These are phyloP conservation scores for baker's yeast (Saccharomyces cerevisiae) DNA, from an alignment of 805 yeast genomes.

Conservation along the genomic window DNA sequence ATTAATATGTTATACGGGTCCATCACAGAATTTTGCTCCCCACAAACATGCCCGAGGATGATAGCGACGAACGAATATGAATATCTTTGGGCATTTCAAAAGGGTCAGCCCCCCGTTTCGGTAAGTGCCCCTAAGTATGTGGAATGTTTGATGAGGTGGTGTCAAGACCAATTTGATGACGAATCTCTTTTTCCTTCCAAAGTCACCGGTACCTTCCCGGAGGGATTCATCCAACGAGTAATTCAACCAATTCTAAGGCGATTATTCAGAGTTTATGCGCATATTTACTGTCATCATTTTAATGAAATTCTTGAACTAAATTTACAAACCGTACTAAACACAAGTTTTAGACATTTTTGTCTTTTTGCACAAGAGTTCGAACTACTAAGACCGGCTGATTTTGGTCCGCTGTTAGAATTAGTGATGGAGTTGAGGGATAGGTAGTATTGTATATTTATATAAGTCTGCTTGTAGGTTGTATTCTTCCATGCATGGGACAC, in stretches of 20 bases:
- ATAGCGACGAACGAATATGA: conserved; percentile 96
- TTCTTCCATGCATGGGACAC: neutral
- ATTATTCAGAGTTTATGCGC: conserved; percentile 90
- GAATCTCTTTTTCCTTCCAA: conserved; percentile 85
- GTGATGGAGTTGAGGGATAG: conserved; percentile 41
- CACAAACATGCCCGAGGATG: conserved; percentile 92
- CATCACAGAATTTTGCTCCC: conserved; percentile 93
- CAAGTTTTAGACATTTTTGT: conserved; percentile 89
- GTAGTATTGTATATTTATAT: conserved; percentile 4
- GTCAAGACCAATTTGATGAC: conserved; percentile 85
- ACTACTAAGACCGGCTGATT: conserved; percentile 69
- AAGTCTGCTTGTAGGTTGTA: neutral
- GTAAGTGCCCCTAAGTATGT: conserved; percentile 93
- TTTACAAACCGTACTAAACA: conserved; percentile 83
- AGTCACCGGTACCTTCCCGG: conserved; percentile 86
- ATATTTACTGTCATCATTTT: conserved; percentile 95
- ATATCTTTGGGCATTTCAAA: conserved; percentile 89
- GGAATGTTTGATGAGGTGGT: conserved; percentile 90
- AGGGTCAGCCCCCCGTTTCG: conserved; percentile 63
- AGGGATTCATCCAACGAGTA: conserved; percentile 59
- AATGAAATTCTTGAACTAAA: conserved; percentile 91
- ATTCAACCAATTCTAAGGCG: conserved; percentile 85
- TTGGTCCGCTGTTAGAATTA: conserved; percentile 84
- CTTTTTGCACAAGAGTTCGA: conserved; percentile 79
- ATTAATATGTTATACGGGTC: conserved; percentile 94